Evolutionary conservation across 2,329 filamentous ascomycete species (phyloP).

Genomic region (Pyrenophora seminiperda): DNA sequence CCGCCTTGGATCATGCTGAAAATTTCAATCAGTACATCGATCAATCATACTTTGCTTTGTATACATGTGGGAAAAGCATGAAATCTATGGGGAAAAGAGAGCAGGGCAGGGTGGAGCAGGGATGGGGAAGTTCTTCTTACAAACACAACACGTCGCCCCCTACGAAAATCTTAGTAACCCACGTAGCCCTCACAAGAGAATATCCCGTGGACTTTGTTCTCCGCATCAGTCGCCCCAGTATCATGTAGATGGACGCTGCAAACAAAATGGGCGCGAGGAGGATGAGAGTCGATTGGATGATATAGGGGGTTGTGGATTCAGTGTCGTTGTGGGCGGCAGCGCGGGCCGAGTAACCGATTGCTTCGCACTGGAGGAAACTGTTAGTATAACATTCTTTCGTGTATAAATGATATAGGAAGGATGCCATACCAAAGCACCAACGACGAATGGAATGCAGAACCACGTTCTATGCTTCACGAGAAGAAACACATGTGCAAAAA

Average conservation of each 20-base stretch:
- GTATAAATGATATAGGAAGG: no score
- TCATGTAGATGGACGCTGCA: constrained; percentile 57
- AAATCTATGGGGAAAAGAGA: no score
- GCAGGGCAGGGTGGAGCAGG: no score
- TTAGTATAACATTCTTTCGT: constrained; percentile 1
- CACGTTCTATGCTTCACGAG: constrained; percentile 54
- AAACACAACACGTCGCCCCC: constrained; percentile 60
- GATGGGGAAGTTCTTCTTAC: background rate
- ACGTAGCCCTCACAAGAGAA: constrained; percentile 51
- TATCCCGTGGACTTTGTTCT: constrained; percentile 51
- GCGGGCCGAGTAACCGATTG: constrained; percentile 49
- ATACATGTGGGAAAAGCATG: background rate
- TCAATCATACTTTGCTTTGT: no score
- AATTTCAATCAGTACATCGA: background rate
- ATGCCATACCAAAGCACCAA: constrained; percentile 49
- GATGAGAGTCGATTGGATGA: constrained; percentile 47
- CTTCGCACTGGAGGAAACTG: constrained; percentile 38
- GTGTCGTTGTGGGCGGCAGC: constrained; percentile 43
- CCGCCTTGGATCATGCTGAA: constrained; percentile 52
- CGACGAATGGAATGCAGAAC: constrained; percentile 58
- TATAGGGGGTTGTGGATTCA: constrained; percentile 41
- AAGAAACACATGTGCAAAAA: constrained; percentile 51
- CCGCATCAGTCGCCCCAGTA: constrained; percentile 50
- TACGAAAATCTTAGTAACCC: constrained; percentile 63
- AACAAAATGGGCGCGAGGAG: constrained; percentile 51